Evolutionary conservation across 2,329 filamentous ascomycete genomes (phyloP).

Genomic region (Nigrograna mackinnonii): DNA sequence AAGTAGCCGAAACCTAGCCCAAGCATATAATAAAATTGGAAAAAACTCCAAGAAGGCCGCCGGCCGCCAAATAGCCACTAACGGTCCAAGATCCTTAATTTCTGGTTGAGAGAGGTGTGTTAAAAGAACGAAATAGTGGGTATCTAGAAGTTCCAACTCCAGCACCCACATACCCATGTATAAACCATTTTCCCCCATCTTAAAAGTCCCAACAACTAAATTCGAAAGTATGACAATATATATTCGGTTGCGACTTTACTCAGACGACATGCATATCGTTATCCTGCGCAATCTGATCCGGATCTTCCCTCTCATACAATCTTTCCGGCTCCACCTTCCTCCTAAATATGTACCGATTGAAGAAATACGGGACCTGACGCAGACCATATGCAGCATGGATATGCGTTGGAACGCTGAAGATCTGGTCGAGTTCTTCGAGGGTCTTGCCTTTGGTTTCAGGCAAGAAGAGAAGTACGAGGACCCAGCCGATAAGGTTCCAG

Average conservation of each 20-base stretch:
- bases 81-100: no score
- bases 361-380: background rate
- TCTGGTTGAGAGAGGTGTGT: background rate
- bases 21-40: no score
- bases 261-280: background rate
- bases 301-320: conserved; percentile 8
- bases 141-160: background rate
- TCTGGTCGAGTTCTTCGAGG: no score
- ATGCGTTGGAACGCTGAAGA: background rate
- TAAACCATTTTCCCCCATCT: background rate
- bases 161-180: background rate
- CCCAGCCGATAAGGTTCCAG: conserved; percentile 55
- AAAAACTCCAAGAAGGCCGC: no score
- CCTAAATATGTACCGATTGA: no score
- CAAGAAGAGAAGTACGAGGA: conserved; percentile 52
- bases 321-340: conserved; percentile 12
- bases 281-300: background rate
- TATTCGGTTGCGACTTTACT: no score
- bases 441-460: no score
- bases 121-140: background rate
- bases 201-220: no score
- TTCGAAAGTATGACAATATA: no score
- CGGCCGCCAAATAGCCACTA: no score
- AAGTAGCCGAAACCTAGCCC: no score
- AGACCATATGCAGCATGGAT: no score